Evolutionary conservation across 106 monocot genomes (phyloP).

Genomic region (Dendrobium nobile): DNA sequence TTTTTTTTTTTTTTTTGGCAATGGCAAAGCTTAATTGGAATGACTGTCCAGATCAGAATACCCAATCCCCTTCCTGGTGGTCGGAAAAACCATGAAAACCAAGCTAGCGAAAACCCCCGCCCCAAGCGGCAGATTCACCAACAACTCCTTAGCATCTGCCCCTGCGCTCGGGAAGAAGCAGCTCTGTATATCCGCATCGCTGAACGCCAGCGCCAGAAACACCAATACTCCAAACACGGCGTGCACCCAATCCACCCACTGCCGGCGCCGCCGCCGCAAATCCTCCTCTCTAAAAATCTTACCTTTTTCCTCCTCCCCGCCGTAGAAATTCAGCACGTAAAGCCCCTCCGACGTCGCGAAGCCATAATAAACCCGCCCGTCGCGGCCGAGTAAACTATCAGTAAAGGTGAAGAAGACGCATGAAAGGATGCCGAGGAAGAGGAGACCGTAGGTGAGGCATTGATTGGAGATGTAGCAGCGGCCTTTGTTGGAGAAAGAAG

Average conservation of each 20-base stretch:
- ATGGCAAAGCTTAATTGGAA: no score
- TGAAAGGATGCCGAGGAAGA: conserved; percentile 26
- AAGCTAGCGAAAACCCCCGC: conserved; percentile 38
- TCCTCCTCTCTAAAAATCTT: conserved; percentile 13
- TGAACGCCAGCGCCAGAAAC: conserved; percentile 36
- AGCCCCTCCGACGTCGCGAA: conserved; percentile 31
- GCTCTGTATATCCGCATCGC: conserved; percentile 24
- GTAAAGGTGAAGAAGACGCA: conserved; percentile 62
- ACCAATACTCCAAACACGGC: conserved; percentile 34
- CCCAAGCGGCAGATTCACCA: conserved; percentile 55
- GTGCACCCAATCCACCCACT: conserved; percentile 35
- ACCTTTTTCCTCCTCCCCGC: conserved; percentile 5
- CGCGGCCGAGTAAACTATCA: conserved; percentile 29
- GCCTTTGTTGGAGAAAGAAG: conserved; percentile 51
- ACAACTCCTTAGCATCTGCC: conserved; percentile 20
- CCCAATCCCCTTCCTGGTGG: conserved; percentile 42
- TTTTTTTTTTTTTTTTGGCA: no score
- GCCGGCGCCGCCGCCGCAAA: conserved; percentile 14
- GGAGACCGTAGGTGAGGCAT: conserved; percentile 29
- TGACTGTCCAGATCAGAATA: conserved; percentile 21
- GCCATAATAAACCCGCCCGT: conserved; percentile 47
- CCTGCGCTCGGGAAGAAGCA: conserved; percentile 37
- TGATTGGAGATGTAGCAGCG: conserved; percentile 38
- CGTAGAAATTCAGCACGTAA: conserved; percentile 35
- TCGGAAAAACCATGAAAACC: conserved; percentile 55